phyloP scores from a whole-genome alignment of 2,329 filamentous ascomycete species.

The Stagonosporopsis tanaceti region DNA sequence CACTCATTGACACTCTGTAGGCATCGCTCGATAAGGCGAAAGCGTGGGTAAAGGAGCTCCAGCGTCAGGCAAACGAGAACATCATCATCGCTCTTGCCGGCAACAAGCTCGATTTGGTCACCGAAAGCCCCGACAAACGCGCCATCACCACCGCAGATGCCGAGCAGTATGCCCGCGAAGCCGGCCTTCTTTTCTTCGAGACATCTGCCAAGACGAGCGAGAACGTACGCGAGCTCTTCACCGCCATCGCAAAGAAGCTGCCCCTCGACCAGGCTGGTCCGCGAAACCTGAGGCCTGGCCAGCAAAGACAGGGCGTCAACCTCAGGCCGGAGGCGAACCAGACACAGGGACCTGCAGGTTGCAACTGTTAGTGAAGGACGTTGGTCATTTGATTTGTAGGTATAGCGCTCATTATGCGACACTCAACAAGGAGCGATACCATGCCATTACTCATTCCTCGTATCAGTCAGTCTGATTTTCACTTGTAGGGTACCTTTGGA shows the following conservation, averaged over 20 bases:
- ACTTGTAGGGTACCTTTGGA: slow-evolving; percentile 33
- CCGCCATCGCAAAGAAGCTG: slow-evolving; percentile 96
- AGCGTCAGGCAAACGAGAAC: slow-evolving; percentile 98
- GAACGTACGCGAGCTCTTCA: slow-evolving; percentile 95
- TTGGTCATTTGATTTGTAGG: slow-evolving; percentile 19
- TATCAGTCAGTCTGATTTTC: slow-evolving; percentile 22
- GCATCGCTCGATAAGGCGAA: slow-evolving; percentile 98
- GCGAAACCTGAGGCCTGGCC: slow-evolving; percentile 73
- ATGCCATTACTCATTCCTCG: slow-evolving; percentile 10
- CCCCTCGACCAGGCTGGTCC: slow-evolving; percentile 96
- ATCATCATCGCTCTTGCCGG: slow-evolving; percentile 98
- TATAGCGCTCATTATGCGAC: slow-evolving; percentile 15
- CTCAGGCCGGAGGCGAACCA: slow-evolving; percentile 67
- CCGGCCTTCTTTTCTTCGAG: slow-evolving; percentile 95
- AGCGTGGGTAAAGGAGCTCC: slow-evolving; percentile 98
- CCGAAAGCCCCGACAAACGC: slow-evolving; percentile 93
- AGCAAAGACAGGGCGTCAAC: slow-evolving; percentile 71
- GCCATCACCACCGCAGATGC: slow-evolving; percentile 89
- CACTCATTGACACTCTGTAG: slow-evolving; percentile 58
- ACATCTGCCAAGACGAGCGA: slow-evolving; percentile 97
- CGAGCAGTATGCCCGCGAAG: slow-evolving; percentile 93
- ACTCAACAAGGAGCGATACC: slow-evolving; percentile 14
- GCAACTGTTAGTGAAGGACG: slow-evolving; percentile 65
- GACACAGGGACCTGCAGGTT: slow-evolving; percentile 66
- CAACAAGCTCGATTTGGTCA: slow-evolving; percentile 93